Evolutionary conservation across 1,139 yeast species (phyloP).

Genomic region (Suhomyces bolitotheri): DNA sequence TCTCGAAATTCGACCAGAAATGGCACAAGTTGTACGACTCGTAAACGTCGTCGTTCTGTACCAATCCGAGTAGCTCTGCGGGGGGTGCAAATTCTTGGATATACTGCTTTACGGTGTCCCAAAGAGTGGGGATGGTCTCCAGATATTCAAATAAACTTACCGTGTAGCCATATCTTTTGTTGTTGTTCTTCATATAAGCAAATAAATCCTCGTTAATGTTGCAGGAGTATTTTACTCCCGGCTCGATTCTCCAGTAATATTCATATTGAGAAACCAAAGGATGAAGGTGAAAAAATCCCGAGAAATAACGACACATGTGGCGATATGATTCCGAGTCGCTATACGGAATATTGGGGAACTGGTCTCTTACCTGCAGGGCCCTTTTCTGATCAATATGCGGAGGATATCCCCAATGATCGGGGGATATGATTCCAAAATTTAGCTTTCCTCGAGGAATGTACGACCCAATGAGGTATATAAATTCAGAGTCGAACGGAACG

Average conservation of each 20-base stretch:
- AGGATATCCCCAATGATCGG: slow-evolving; percentile 37
- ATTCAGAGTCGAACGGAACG: slow-evolving; percentile 28
- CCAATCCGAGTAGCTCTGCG: slow-evolving; percentile 12
- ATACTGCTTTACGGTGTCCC: slow-evolving; percentile 26
- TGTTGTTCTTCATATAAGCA: slow-evolving; percentile 22
- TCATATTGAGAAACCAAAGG: slow-evolving; percentile 30
- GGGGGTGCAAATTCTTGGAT: slow-evolving; percentile 9
- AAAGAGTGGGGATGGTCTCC: slow-evolving; percentile 35
- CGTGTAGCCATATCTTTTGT: slow-evolving; percentile 28
- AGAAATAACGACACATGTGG: slow-evolving; percentile 40
- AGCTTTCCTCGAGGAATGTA: slow-evolving; percentile 25
- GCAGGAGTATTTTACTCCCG: slow-evolving; percentile 21
- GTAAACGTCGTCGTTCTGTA: slow-evolving; percentile 21
- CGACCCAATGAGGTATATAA: slow-evolving; percentile 23
- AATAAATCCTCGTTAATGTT: slow-evolving; percentile 35
- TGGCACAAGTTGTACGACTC: slow-evolving; percentile 39
- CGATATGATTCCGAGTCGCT: slow-evolving; percentile 35
- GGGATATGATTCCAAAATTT: slow-evolving; percentile 33
- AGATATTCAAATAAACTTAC: slow-evolving; percentile 34
- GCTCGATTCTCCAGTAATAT: slow-evolving; percentile 35
- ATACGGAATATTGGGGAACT: slow-evolving; percentile 17
- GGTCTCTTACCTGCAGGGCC: slow-evolving; percentile 18
- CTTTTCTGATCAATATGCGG: slow-evolving; percentile 24
- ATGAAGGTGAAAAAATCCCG: slow-evolving; percentile 38
- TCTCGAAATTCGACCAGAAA: slow-evolving; percentile 43